Conservation (phyloP, 2,329 filamentous ascomycete species). For the Hymenoscyphus infarciens region DNA sequence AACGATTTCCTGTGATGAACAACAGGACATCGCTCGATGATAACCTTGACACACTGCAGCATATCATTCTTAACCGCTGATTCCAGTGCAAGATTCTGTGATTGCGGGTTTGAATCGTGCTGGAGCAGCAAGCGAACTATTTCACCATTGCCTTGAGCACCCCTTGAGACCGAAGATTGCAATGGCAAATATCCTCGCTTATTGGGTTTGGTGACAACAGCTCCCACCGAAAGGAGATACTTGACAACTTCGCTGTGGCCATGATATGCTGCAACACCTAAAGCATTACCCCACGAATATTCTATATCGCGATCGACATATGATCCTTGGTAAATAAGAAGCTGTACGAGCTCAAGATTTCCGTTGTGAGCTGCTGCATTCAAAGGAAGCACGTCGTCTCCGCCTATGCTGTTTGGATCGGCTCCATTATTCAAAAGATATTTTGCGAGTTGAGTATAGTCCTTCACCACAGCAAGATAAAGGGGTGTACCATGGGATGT, state of each 20-base stretch:
- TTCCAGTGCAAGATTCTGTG: slow-evolving; percentile 2
- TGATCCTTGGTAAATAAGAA: neutral
- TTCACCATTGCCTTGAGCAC: neutral
- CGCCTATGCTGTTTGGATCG: slow-evolving; percentile 1
- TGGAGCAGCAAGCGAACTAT: neutral
- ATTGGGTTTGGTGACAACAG: neutral
- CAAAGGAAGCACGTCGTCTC: neutral
- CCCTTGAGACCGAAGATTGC: neutral
- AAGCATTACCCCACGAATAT: neutral
- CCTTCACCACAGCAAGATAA: neutral
- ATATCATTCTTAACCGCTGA: slow-evolving; percentile 1
- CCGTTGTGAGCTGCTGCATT: slow-evolving; percentile 5
- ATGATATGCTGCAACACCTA: slow-evolving; percentile 6
- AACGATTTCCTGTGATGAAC: slow-evolving; percentile 3
- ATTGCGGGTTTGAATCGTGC: neutral
- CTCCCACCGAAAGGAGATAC: neutral
- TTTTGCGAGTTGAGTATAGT: neutral
- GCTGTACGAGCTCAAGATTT: slow-evolving; percentile 4
- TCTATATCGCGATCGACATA: neutral
- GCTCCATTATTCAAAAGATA: slow-evolving; percentile 3
- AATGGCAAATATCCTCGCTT: neutral
- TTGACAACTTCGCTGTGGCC: slow-evolving; percentile 3
- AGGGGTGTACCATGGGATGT: slow-evolving; percentile 1
- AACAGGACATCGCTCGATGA: slow-evolving; percentile 1
- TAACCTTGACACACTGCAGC: slow-evolving; percentile 1